Conservation (phyloP, 2,329 filamentous ascomycete species). For the Blastomyces parvus region DNA sequence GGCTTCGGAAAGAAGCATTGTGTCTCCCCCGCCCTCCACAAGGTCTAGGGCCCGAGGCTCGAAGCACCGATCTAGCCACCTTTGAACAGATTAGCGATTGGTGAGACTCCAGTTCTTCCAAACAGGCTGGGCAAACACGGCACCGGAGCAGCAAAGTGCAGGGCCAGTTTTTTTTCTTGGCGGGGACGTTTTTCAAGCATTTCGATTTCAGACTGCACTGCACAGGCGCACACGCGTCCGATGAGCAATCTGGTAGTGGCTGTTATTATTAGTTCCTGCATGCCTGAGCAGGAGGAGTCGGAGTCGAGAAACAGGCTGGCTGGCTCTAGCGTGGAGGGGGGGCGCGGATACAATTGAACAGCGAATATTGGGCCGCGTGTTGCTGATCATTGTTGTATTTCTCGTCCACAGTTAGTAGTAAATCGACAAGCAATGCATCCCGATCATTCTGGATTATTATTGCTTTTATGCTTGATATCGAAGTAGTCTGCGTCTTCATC, state of each 20-base stretch:
- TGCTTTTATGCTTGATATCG: too few species aligned
- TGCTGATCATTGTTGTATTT: too few species aligned
- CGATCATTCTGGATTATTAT: too few species aligned
- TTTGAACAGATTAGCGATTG: background rate
- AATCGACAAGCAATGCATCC: too few species aligned
- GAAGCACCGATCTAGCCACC: background rate
- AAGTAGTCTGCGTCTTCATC: too few species aligned
- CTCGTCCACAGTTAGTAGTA: too few species aligned
- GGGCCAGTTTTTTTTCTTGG: too few species aligned
- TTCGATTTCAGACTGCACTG: background rate
- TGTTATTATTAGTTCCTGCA: background rate
- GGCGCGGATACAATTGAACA: background rate
- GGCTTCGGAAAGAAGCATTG: background rate
- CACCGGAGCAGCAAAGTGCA: background rate
- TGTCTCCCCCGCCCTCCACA: background rate
- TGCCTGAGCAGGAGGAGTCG: background rate
- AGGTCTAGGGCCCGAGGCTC: background rate
- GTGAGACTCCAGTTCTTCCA: background rate
- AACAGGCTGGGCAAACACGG: background rate
- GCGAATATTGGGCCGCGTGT: background rate
- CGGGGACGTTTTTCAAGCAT: background rate
- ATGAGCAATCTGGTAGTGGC: background rate
- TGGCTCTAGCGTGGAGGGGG: background rate
- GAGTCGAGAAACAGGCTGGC: background rate
- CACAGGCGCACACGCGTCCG: background rate